These are phyloP conservation scores for Beauveria sp. DNA, from an alignment of 2,329 filamentous ascomycete genomes.

Conservation along the genomic window DNA sequence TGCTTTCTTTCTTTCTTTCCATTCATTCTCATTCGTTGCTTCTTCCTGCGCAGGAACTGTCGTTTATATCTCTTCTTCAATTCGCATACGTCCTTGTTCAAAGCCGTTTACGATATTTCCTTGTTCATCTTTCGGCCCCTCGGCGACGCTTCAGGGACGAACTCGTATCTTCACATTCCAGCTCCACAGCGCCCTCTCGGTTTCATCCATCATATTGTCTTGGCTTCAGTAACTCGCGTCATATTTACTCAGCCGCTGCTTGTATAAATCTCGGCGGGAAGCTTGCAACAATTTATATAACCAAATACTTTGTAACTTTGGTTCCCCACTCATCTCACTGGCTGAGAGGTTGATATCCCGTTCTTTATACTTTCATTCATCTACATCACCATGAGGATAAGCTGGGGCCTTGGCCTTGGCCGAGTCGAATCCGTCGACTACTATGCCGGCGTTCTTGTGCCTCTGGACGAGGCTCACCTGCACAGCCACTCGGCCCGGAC, in stretches of 20 bases:
- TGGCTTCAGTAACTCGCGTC: background rate
- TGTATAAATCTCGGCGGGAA: background rate
- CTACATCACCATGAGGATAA: conserved; percentile 22
- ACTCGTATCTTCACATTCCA: background rate
- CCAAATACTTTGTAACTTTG: background rate
- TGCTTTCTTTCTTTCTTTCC: background rate
- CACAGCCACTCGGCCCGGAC: conserved; percentile 46
- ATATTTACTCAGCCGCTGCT: background rate
- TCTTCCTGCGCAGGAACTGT: background rate
- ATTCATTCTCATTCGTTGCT: background rate
- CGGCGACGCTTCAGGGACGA: background rate
- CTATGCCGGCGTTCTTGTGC: conserved; percentile 44
- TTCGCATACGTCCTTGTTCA: background rate
- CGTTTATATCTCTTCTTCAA: background rate
- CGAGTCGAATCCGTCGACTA: conserved; percentile 39
- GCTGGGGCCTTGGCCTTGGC: conserved; percentile 24
- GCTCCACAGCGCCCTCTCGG: background rate
- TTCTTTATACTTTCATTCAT: background rate
- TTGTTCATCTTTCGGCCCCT: background rate
- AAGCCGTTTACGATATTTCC: background rate
- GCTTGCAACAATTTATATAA: background rate
- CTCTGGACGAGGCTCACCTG: conserved; percentile 48
- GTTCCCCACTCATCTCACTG: conserved; percentile 1
- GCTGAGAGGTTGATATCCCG: background rate
- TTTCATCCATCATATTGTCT: background rate